Evolutionary conservation across 1,139 yeast species (phyloP), one percentile per base, ranked within the genome.

Genomic region (Nadsonia starkeyi-henricii): DNA sequence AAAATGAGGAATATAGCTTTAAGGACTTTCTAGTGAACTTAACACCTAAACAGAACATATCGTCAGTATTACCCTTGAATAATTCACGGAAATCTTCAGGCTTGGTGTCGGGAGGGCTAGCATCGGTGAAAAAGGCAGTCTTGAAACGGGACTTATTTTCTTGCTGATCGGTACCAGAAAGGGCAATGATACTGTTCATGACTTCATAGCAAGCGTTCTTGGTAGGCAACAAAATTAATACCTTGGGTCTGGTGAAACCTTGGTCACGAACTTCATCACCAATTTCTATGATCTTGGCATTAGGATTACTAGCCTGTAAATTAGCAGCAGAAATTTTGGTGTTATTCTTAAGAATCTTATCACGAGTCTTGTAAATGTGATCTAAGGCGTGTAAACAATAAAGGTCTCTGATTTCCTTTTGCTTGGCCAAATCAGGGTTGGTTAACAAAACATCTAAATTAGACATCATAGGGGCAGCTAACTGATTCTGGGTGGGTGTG

Each of bases 231-330:
- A 91, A 66, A 4, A 91, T 78, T 50, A 91, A 69, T 1, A 83
- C 89, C 60, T 88, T 89, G 1, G 98, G 95, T 53, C 97, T 74
- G 0, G 96, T 89, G 61, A 88, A 93, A 17, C 98, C 97, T 64
- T 91, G 98, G 62, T 91, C 98, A 51, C 94, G 70, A 52, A 75
- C 72, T 58, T 86, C 96, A 30, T 72, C 68, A 18, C 67, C 70
- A 3, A 65, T 66, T 51, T 73, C 79, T 13, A 67, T 69, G n/a
- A 66, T 61, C 0, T 39, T 43, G 41, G 62, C 62, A 23, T 44
- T 39, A 9, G 47, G 49, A 12, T 52, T n/a, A 33, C 12, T 33
- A 9, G 39, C 39, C 17, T 33, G 39, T 33, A 33, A 33, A n/a
- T 67, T 65, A 45, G 70, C 70, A 15, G 66, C 60, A 26, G 71